phyloP scores from a whole-genome alignment of 257 asterid genomes.

The Ligustrum vulgare region DNA sequence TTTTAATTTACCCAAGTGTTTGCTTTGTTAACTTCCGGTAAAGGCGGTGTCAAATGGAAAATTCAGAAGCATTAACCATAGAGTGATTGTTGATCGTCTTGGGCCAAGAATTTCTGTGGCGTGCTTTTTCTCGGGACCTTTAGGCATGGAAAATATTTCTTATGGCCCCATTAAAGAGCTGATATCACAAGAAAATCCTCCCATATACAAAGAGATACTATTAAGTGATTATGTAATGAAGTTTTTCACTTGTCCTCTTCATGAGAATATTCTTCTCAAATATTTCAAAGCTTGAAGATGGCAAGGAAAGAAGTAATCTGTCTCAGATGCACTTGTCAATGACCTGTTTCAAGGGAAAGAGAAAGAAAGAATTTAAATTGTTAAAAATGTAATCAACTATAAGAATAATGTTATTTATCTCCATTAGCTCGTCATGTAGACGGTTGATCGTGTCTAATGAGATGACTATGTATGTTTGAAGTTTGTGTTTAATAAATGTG shows the following conservation, averaged over 20 bases:
- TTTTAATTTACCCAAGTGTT: neutral
- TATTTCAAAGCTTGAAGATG: constrained; percentile 38
- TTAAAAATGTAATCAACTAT: neutral
- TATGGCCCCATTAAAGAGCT: constrained; percentile 55
- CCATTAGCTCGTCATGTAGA: no score
- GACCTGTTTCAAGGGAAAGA: neutral
- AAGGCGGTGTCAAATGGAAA: constrained; percentile 51
- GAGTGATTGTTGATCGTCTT: constrained; percentile 29
- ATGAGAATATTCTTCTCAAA: constrained; percentile 35
- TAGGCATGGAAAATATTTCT: constrained; percentile 10
- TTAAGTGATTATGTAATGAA: constrained; percentile 36
- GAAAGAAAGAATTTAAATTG: neutral
- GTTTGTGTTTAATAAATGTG: neutral
- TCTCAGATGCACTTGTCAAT: neutral
- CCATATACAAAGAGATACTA: constrained; percentile 32
- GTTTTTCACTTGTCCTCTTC: constrained; percentile 31
- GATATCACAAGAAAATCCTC: constrained; percentile 45
- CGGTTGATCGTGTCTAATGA: neutral
- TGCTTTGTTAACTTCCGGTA: neutral
- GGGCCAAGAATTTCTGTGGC: constrained; percentile 60
- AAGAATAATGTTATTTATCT: no score
- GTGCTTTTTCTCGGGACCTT: constrained; percentile 35
- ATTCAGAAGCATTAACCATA: constrained; percentile 43
- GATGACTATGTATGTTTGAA: neutral
- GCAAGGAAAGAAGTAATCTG: neutral